A percentile compares a stretch with the other conserved stretches of the same genome.
Evolutionary conservation across 75 land plant species (phyloP).

Genomic region (Chamaecyparis obtusa): DNA sequence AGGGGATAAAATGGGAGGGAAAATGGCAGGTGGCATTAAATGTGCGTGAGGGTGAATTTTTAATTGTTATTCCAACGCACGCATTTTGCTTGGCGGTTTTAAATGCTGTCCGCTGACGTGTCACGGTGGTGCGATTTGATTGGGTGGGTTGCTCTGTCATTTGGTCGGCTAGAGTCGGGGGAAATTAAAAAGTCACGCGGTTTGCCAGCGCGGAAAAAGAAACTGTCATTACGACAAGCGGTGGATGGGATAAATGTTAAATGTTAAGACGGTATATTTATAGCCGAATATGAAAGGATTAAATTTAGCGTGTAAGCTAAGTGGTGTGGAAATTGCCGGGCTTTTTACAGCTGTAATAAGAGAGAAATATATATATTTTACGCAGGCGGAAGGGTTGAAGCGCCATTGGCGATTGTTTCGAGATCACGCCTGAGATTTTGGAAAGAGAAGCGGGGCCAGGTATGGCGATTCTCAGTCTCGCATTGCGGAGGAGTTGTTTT

Average conservation of each 20-base stretch:
- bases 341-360: neutral
- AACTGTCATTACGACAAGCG: too few species aligned
- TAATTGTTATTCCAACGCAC: neutral
- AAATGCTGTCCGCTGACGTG: neutral
- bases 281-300: neutral
- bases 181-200: neutral
- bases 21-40: neutral
- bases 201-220: neutral
- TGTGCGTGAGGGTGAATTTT: neutral
- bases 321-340: conserved; percentile 7
- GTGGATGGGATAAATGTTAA: neutral
- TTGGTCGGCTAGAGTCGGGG: neutral
- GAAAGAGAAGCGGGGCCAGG: too few species aligned
- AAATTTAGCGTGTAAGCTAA: neutral
- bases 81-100: neutral
- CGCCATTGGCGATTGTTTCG: neutral
- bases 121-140: neutral
- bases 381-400: neutral
- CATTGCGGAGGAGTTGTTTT: neutral
- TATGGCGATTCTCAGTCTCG: neutral
- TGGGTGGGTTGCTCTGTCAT: neutral
- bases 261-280: neutral
- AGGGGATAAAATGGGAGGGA: neutral
- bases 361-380: neutral
- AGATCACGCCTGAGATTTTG: neutral